phyloP scores from a whole-genome alignment of 1,139 yeast genomes.

The Yamadazyma friedrichii region DNA sequence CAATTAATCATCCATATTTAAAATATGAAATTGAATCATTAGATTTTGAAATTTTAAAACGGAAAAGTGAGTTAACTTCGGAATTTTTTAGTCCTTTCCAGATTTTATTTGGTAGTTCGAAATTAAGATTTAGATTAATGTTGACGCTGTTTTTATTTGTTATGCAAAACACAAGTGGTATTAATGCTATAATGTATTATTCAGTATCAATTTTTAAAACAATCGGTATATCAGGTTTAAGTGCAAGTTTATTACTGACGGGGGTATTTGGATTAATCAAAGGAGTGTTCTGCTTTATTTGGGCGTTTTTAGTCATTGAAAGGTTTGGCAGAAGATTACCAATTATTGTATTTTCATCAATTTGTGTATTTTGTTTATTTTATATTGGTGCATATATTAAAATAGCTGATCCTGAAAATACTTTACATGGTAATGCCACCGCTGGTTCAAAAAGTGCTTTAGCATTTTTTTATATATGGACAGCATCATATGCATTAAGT shows the following conservation, averaged over 20 bases:
- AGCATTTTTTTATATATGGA: conserved; percentile 49
- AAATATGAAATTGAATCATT: conserved; percentile 25
- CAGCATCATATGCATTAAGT: conserved; percentile 39
- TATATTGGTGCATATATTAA: conserved; percentile 50
- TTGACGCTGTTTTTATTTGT: conserved; percentile 28
- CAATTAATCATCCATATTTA: conserved; percentile 25
- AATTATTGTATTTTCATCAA: conserved; percentile 36
- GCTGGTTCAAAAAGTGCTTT: conserved; percentile 50
- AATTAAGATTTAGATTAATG: conserved; percentile 25
- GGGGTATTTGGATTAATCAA: conserved; percentile 59
- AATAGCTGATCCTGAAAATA: conserved; percentile 33
- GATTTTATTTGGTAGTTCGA: conserved; percentile 21
- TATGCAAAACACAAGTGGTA: conserved; percentile 36
- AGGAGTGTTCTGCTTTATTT: conserved; percentile 39
- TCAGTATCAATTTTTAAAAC: conserved; percentile 33
- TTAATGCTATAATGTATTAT: conserved; percentile 34
- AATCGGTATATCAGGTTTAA: conserved; percentile 28
- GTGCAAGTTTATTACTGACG: conserved; percentile 52
- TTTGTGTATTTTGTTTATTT: conserved; percentile 51
- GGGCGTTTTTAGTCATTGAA: conserved; percentile 49
- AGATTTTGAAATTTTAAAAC: conserved; percentile 21
- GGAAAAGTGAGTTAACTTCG: conserved; percentile 19
- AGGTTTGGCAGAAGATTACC: conserved; percentile 47
- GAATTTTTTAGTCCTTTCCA: conserved; percentile 29
- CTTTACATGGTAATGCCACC: conserved; percentile 9